Conservation (phyloP, 2,329 filamentous ascomycete genomes). For the Phialophora macrospora region DNA sequence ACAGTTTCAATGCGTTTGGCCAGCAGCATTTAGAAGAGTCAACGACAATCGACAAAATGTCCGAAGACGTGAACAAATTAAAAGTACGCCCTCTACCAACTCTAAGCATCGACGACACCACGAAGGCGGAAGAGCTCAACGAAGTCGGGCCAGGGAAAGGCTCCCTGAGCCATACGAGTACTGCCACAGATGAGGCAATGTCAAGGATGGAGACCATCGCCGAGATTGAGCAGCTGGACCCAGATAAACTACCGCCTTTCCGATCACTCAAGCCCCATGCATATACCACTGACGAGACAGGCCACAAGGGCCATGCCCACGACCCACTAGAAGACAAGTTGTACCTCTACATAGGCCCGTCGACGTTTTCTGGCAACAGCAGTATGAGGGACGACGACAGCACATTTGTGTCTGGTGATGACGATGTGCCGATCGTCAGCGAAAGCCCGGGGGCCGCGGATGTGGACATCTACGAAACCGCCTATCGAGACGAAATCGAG, state of each 20-base stretch:
- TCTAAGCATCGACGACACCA: constrained; percentile 32
- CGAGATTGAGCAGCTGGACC: constrained; percentile 31
- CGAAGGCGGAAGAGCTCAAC: constrained; percentile 9
- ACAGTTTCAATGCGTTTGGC: constrained; percentile 59
- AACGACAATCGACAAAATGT: constrained; percentile 60
- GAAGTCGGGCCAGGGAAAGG: not conserved
- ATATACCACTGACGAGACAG: constrained; percentile 34
- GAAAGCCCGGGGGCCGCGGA: constrained; percentile 85
- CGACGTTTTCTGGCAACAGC: constrained; percentile 47
- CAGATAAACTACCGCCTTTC: constrained; percentile 35
- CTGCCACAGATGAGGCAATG: constrained; percentile 30
- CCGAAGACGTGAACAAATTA: constrained; percentile 40
- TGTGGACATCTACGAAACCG: constrained; percentile 85
- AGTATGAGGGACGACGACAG: constrained; percentile 54
- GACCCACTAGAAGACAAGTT: constrained; percentile 68
- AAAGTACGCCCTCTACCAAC: constrained; percentile 27
- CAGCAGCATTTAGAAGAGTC: constrained; percentile 55
- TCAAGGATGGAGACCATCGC: constrained; percentile 16
- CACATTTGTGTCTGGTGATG: constrained; percentile 39
- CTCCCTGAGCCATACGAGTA: constrained; percentile 23
- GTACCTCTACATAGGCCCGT: constrained; percentile 76
- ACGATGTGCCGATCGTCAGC: constrained; percentile 62
- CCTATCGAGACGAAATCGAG: constrained; percentile 81
- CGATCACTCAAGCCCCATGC: constrained; percentile 34
- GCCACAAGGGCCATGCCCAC: constrained; percentile 62